Evolutionary conservation across 345 rosid species (phyloP), one percentile per base, ranked within the genome.

Genomic region (Populus davidiana): DNA sequence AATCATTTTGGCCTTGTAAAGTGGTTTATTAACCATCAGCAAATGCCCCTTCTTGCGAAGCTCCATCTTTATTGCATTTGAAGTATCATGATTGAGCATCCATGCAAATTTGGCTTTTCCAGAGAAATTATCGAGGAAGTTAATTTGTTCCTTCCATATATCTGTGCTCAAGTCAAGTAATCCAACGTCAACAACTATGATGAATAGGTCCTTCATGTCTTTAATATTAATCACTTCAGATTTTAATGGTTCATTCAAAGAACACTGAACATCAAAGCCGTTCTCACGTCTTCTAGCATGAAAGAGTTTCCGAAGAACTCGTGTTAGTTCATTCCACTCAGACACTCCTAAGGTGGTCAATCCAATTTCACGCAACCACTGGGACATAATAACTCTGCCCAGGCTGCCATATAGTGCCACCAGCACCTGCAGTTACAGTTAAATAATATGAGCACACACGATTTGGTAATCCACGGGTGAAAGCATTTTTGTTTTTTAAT

Each of bases 1-100:
- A 36, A 93, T 79, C 98, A 96, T 96, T 72, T 96, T 96, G 6
- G 93, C 88, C 83, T 90, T 96, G 89, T 92, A 96, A 12, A 96
- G 81, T 0, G 98, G 98, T 83, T 91, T 96, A 77, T 90, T 92
- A 64, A 91, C 87, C 92, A 93, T 90, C 81, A 92, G 47, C 5
- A 87, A 70, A 70, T 96, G 93, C n/a, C 98, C 97, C 82, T 88
- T 91, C 73, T 84, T 77, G 68, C 94, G 87, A 38, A 96, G 93
- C 81, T 96, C 98, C 78, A 86, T 86, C 77, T 92, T 96, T 76
- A 91, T 73, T 36, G 88, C 77, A 73, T 86, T 92, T n/a, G 92
- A 79, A 16, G 95, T 92, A 71, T 96, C 97, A 61, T 96, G 97
- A 77, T 90, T 92, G 70, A 96, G 86, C 83, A 93, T 81, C 97